Evolutionary conservation across 495 filamentous ascomycete genomes (phyloP).

Genomic region (Lentithecium fluviatile): DNA sequence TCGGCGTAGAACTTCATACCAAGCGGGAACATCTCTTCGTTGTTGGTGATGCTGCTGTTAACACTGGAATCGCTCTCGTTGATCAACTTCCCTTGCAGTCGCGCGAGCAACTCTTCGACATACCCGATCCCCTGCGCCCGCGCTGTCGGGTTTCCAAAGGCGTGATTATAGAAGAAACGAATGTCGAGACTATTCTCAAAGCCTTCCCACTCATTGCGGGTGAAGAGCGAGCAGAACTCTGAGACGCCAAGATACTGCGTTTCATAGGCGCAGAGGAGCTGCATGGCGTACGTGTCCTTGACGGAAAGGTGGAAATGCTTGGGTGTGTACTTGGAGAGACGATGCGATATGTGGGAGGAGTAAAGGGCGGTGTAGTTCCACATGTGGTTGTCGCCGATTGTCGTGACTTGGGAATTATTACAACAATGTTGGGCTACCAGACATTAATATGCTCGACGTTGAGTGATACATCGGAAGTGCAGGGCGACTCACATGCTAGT

Average conservation of each 20-base stretch:
- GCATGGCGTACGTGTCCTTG: slow-evolving; percentile 49
- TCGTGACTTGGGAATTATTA: neutral
- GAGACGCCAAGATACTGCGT: slow-evolving; percentile 38
- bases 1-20: slow-evolving; percentile 51
- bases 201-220: slow-evolving; percentile 44
- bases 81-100: slow-evolving; percentile 43
- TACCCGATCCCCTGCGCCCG: slow-evolving; percentile 47
- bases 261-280: slow-evolving; percentile 48
- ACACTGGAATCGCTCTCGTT: slow-evolving; percentile 42
- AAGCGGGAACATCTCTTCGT: slow-evolving; percentile 47
- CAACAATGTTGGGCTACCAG: neutral
- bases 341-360: slow-evolving; percentile 36
- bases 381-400: slow-evolving; percentile 41
- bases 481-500: neutral
- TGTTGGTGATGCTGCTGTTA: slow-evolving; percentile 46
- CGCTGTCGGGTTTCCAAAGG: slow-evolving; percentile 45
- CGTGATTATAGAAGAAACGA: slow-evolving; percentile 45
- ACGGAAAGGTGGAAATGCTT: slow-evolving; percentile 40
- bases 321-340: slow-evolving; percentile 42
- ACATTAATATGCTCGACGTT: neutral
- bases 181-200: slow-evolving; percentile 48
- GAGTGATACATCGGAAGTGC: neutral
- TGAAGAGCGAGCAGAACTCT: slow-evolving; percentile 47
- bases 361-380: slow-evolving; percentile 43
- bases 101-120: slow-evolving; percentile 46